Evolutionary conservation across 169 alveolate species (phyloP).

Genomic region (Eimeria necatrix): DNA sequence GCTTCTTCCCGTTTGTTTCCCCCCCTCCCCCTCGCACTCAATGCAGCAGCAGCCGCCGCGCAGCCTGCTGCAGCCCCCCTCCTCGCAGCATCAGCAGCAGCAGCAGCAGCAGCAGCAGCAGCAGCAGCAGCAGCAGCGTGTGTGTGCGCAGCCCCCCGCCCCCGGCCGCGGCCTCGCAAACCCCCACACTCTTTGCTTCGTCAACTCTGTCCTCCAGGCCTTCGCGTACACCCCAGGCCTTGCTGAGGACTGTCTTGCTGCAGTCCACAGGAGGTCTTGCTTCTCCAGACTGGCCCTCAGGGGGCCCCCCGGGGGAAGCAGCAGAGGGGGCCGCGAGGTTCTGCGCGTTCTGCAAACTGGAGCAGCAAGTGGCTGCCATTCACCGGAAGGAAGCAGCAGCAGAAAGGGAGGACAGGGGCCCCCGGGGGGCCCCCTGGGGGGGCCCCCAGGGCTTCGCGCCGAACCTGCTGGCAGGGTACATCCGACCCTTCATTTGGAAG

Average conservation of each 20-base stretch:
- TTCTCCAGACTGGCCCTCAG: conserved; percentile 10
- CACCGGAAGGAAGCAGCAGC: conserved; percentile 70
- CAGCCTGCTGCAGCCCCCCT: no score
- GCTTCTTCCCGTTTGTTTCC: no score
- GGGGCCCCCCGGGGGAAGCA: not conserved
- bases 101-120: not conserved
- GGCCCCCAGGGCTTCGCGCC: conserved; percentile 52
- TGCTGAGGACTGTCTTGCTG: conserved; percentile 71
- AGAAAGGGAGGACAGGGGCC: conserved; percentile 1
- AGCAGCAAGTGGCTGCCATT: conserved; percentile 83
- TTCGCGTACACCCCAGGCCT: conserved; percentile 80
- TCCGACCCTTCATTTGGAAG: conserved; percentile 83
- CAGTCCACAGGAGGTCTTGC: conserved; percentile 60
- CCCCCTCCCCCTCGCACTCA: no score
- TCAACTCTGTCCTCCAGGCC: conserved; percentile 76
- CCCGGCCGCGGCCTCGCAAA: conserved; percentile 69
- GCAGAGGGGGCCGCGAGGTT: conserved; percentile 40
- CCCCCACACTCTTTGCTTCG: conserved; percentile 77
- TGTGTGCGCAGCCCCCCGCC: conserved; percentile 27
- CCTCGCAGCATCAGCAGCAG: not conserved
- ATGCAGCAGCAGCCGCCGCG: no score
- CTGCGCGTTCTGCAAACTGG: conserved; percentile 85
- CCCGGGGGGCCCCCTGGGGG: not conserved
- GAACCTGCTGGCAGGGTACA: conserved; percentile 78
- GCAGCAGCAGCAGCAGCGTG: not conserved